phyloP scores from a whole-genome alignment of 1,284 basidiomycete species.

The Moesziomyces globuligerus region DNA sequence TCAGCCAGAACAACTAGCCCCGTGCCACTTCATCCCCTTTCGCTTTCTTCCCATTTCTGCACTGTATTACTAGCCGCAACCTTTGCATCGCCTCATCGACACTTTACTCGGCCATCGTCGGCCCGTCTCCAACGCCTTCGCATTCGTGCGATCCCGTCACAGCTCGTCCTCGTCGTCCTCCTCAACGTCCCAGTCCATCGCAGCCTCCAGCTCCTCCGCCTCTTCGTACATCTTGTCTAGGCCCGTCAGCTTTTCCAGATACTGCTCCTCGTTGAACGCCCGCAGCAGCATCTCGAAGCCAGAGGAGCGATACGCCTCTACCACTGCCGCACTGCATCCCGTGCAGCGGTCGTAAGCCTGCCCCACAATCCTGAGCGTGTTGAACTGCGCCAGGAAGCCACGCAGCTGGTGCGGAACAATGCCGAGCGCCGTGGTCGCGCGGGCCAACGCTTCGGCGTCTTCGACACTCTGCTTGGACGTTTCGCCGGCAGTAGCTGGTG shows the following conservation, averaged over 20 bases:
- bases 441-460: constrained; percentile 27
- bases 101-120: constrained; percentile 6
- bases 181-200: constrained; percentile 54
- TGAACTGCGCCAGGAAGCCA: constrained; percentile 86
- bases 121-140: too few relatives aligned
- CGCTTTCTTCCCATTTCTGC: constrained; percentile 11
- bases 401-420: constrained; percentile 92
- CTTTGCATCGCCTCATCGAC: constrained; percentile 1
- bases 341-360: constrained; percentile 89
- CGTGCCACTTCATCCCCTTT: neutral
- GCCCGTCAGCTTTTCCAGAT: constrained; percentile 83
- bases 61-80: constrained; percentile 26
- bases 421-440: constrained; percentile 71
- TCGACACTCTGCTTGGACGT: constrained; percentile 18
- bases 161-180: constrained; percentile 35
- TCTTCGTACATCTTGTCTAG: constrained; percentile 74
- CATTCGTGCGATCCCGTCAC: neutral
- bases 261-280: constrained; percentile 83
- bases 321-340: constrained; percentile 73
- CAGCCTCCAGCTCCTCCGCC: constrained; percentile 51
- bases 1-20: constrained; percentile 60
- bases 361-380: constrained; percentile 83
- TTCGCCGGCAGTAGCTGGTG: constrained; percentile 38
- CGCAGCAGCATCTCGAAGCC: constrained; percentile 82
- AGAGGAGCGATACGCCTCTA: constrained; percentile 70